Evolutionary conservation across 2,329 filamentous ascomycete species (phyloP).

Genomic region (Clarireedia paspali): DNA sequence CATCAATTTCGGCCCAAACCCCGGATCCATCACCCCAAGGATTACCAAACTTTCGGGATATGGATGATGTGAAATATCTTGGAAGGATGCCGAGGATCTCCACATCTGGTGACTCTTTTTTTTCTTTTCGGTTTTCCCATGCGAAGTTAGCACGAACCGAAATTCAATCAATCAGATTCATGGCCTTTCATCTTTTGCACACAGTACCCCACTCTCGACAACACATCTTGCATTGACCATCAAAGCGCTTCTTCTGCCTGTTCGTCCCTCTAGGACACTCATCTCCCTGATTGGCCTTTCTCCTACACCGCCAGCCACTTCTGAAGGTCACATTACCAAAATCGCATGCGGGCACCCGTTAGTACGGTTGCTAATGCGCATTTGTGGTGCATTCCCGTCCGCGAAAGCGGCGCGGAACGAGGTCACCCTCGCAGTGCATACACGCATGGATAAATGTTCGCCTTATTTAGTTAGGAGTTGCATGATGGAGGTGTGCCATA

Average conservation of each 20-base stretch:
- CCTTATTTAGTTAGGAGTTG: neutral
- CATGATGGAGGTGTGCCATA: neutral
- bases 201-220: conserved; percentile 12
- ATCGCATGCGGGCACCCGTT: conserved; percentile 25
- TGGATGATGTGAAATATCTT: neutral
- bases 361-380: conserved; percentile 17
- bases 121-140: neutral
- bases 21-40: neutral
- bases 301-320: conserved; percentile 15
- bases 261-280: neutral
- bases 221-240: conserved; percentile 19
- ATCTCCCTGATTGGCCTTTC: neutral
- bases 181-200: neutral
- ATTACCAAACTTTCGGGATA: conserved; percentile 7
- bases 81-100: neutral
- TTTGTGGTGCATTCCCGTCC: conserved; percentile 21
- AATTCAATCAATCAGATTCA: neutral
- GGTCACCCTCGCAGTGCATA: conserved; percentile 9
- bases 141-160: neutral
- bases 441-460: neutral
- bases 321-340: conserved; percentile 22
- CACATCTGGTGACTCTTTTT: conserved; percentile 1
- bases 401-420: conserved; percentile 25
- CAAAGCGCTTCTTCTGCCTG: conserved; percentile 1
- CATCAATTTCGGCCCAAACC: neutral